Percentiles rank a stretch among this genome's conserved stretches.
Conservation (phyloP, 2,329 filamentous ascomycete genomes). For the Exophiala sp. region DNA sequence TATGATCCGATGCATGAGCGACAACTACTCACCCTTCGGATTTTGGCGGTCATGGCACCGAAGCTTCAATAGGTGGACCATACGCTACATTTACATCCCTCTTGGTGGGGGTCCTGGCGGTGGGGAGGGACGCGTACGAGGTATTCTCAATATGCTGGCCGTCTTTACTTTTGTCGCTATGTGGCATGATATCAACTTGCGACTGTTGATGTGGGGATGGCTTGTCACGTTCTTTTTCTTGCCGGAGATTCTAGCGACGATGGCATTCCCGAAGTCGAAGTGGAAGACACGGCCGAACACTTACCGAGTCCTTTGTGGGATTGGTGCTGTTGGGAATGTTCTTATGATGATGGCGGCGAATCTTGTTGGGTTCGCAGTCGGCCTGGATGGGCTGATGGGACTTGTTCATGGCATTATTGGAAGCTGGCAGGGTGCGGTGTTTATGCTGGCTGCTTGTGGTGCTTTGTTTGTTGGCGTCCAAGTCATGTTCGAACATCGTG, state of each 20-base stretch:
- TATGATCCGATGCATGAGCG: conserved; percentile 92
- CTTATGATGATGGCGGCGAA: conserved; percentile 97
- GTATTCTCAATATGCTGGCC: conserved; percentile 70
- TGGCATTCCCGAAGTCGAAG: conserved; percentile 68
- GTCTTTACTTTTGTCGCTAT: conserved; percentile 97
- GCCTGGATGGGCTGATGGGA: conserved; percentile 77
- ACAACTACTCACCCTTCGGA: conserved; percentile 85
- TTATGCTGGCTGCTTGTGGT: conserved; percentile 67
- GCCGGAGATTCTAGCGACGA: conserved; percentile 72
- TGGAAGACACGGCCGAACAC: conserved; percentile 67
- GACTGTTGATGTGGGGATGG: conserved; percentile 94
- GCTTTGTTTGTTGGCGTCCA: conserved; percentile 81
- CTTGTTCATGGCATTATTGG: conserved; percentile 72
- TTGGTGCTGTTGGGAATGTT: conserved; percentile 78
- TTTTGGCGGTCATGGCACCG: conserved; percentile 99
- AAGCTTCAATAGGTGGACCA: conserved; percentile 88
- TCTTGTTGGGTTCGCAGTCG: conserved; percentile 89
- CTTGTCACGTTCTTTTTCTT: conserved; percentile 90
- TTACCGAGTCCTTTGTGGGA: conserved; percentile 76
- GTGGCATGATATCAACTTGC: conserved; percentile 95
- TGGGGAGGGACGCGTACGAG: conserved; percentile 48
- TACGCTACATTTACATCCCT: conserved; percentile 91
- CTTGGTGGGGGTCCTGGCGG: conserved; percentile 58
- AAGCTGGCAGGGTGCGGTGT: conserved; percentile 71
- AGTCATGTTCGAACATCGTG: conserved; percentile 93